Evolutionary conservation across 768 basidiomycete species (phyloP), one percentile per base, ranked within the genome.

Genomic region (Phaeolepiota aurea): DNA sequence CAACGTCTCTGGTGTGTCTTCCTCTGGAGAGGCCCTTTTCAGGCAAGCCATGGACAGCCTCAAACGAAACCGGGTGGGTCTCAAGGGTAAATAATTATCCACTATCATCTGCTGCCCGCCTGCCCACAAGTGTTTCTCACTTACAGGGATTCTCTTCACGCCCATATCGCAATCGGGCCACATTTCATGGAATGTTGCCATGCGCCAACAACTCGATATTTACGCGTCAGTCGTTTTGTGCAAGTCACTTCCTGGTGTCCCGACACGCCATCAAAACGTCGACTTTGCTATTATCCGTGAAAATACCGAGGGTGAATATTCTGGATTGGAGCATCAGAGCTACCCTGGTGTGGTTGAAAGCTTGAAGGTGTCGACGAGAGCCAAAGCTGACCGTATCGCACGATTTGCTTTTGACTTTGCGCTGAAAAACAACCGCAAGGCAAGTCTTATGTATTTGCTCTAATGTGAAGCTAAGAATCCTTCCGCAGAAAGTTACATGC

Each of bases 281-380:
- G 94, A 99, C 66, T 96, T 97, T 60, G 93, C 89, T 54, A 93
- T 99, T 63, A 97, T 99, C 57, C 91, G 96, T 65, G 96, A 99
- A 65, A 99, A 99, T 69, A 99, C 96, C 12, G 96, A 99, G 73
- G 96, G 96, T 49, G 96, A 99, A 69, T 99, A 99, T 68, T 96
- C 93, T 48, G 96, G 96, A 35, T 69, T 99, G 46, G 96, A 99
- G 61, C 96, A 99, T 66, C 88, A 91, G 69, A 90, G 87, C 56
- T 96, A 84, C 64, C 96, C 96, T 9, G 96, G 96, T 59, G 96
- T 99, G 47, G 96, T 99, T 32, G 96, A 99, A 71, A 87, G 78
- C 59, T 73, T 99, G 67, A 99, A 99, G 69, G 90, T 99, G 40
- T 93, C 90, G 46, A 98, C 96, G 10, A 78, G 85, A 37, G 79